phyloP scores from a whole-genome alignment of 495 filamentous ascomycete genomes.

The Podospora conica region DNA sequence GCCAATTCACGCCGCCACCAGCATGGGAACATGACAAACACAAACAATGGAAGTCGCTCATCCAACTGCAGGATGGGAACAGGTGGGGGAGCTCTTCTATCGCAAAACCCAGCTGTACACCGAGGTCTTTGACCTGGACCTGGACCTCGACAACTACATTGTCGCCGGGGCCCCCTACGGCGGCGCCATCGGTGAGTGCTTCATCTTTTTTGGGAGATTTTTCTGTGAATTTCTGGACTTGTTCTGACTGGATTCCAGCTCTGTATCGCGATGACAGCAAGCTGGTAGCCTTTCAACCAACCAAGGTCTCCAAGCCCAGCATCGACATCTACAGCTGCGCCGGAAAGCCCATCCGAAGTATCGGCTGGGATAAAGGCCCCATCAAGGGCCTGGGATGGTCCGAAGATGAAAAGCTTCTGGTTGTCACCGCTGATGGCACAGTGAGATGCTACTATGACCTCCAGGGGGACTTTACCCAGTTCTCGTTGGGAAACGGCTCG shows the following conservation, averaged over 20 bases:
- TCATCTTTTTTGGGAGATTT: background rate
- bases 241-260: conserved; percentile 45
- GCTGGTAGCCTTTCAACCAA: conserved; percentile 66
- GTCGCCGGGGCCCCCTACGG: conserved; percentile 90
- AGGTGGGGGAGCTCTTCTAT: conserved; percentile 85
- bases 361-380: conserved; percentile 82
- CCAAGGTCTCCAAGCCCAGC: conserved; percentile 66
- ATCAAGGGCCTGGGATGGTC: conserved; percentile 94
- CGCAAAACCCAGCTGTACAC: conserved; percentile 90
- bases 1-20: background rate
- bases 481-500: conserved; percentile 85
- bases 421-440: conserved; percentile 82
- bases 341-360: conserved; percentile 66
- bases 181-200: conserved; percentile 73
- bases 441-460: conserved; percentile 89
- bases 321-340: conserved; percentile 94
- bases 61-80: conserved; percentile 90
- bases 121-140: conserved; percentile 80
- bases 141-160: conserved; percentile 93
- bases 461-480: conserved; percentile 90
- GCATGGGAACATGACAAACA: conserved; percentile 35
- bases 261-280: conserved; percentile 84
- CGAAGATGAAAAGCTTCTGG: conserved; percentile 87
- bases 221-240: no score
- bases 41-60: conserved; percentile 44